A percentile compares a stretch with the other conserved stretches of the same genome.
phyloP scores from a whole-genome alignment of 306 rosid species.

The Rosa chinensis region DNA sequence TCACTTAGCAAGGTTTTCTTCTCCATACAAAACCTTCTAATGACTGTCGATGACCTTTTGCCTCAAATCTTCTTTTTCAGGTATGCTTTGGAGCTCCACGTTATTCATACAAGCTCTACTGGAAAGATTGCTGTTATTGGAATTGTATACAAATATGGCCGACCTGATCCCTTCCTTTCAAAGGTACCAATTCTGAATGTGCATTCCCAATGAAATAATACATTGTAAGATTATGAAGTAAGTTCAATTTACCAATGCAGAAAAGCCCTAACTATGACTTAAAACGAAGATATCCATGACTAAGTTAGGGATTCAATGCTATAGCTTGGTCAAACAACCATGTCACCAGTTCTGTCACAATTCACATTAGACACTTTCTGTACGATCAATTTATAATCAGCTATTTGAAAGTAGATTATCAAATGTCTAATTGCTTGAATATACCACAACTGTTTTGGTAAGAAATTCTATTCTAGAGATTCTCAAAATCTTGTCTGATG shows the following conservation, averaged over 20 bases:
- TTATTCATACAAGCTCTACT: slow-evolving; percentile 44
- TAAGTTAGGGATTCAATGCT: neutral
- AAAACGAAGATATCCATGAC: neutral
- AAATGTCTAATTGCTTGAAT: neutral
- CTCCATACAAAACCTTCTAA: neutral
- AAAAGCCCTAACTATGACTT: neutral
- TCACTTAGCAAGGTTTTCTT: no score
- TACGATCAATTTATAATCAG: neutral
- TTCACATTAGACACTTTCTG: neutral
- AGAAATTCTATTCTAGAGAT: neutral
- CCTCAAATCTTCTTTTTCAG: slow-evolving; percentile 31
- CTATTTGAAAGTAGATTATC: neutral
- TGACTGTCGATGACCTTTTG: neutral
- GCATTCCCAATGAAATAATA: neutral
- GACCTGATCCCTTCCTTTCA: slow-evolving; percentile 58
- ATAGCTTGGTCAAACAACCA: neutral
- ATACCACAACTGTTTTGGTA: neutral
- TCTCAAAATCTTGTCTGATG: neutral
- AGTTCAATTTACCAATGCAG: neutral
- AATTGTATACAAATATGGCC: slow-evolving; percentile 56
- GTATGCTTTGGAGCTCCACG: slow-evolving; percentile 62
- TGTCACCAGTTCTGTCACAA: neutral
- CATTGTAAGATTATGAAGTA: neutral
- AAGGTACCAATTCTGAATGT: slow-evolving; percentile 37
- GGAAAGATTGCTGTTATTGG: slow-evolving; percentile 58